Percentiles rank a stretch among this genome's conserved stretches.
These are phyloP conservation scores for Pythium diclinum DNA, from an alignment of 352 stramenopile species.

Conservation along the genomic window DNA sequence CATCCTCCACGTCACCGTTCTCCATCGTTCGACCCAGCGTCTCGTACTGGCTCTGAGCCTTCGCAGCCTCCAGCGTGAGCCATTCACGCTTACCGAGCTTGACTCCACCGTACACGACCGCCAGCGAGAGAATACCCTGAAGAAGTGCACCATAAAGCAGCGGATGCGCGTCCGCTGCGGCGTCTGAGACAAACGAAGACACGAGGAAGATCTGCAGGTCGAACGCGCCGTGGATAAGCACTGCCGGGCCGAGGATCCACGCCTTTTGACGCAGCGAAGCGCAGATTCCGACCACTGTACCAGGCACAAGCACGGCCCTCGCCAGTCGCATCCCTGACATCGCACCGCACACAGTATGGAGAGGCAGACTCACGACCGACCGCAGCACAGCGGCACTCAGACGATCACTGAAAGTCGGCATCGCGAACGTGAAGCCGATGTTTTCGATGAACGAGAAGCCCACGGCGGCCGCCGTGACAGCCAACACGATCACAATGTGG, in stretches of 20 bases:
- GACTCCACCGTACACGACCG: conserved; percentile 25
- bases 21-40: conserved; percentile 32
- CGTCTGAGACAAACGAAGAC: conserved; percentile 36
- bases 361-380: conserved; percentile 37
- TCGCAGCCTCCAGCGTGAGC: conserved; percentile 1
- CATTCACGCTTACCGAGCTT: conserved; percentile 15
- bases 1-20: conserved; percentile 29
- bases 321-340: conserved; percentile 68
- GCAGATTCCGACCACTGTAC: conserved; percentile 14
- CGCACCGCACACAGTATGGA: conserved; percentile 62
- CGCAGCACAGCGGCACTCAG: conserved; percentile 43
- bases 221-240: conserved; percentile 60
- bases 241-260: conserved; percentile 36
- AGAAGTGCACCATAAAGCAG: conserved; percentile 38
- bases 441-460: conserved; percentile 72
- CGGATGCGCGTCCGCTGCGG: conserved; percentile 32
- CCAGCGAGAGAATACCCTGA: conserved; percentile 28
- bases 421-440: conserved; percentile 41
- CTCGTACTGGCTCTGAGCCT: conserved; percentile 14
- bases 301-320: conserved; percentile 25
- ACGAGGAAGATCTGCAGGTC: conserved; percentile 59
- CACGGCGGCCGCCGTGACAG: conserved; percentile 43
- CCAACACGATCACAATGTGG: conserved; percentile 56
- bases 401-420: conserved; percentile 31
- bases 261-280: conserved; percentile 30